A percentile compares a stretch with the other conserved stretches of the same genome.
Evolutionary conservation across 164 flowering plant genomes (phyloP).

Genomic region (Vitis labrusca): DNA sequence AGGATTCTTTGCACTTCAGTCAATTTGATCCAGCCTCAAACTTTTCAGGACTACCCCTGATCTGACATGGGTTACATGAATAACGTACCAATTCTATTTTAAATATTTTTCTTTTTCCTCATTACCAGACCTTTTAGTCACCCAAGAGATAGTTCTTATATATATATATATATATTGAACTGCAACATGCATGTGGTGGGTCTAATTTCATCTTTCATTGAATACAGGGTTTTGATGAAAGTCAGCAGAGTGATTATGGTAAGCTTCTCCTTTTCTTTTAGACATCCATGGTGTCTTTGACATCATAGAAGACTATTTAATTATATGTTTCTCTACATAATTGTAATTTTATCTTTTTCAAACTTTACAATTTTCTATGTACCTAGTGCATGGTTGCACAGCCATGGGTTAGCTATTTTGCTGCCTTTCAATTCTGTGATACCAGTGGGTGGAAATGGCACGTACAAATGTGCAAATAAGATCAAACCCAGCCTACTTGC

Average conservation of each 20-base stretch:
- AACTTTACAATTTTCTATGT: not conserved
- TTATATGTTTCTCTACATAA: not conserved
- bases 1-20: slow-evolving; percentile 19
- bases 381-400: not conserved
- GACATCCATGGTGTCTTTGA: not conserved
- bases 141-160: no score
- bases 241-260: slow-evolving; percentile 36
- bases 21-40: slow-evolving; percentile 11
- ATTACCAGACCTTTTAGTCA: not conserved
- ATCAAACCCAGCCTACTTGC: no score
- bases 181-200: not conserved
- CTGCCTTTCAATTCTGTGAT: no score
- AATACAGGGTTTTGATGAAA: slow-evolving; percentile 36
- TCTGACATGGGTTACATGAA: slow-evolving; percentile 30
- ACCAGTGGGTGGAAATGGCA: no score
- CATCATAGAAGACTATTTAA: not conserved
- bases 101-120: not conserved
- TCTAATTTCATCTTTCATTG: not conserved
- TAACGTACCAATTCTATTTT: slow-evolving; percentile 23
- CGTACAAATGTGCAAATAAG: no score
- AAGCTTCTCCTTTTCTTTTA: slow-evolving; percentile 9
- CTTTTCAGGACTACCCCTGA: slow-evolving; percentile 15
- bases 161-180: not conserved
- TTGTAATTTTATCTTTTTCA: not conserved
- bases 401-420: not conserved